Evolutionary conservation across 2,329 filamentous ascomycete genomes (phyloP).

Genomic region (Curvularia lunata): DNA sequence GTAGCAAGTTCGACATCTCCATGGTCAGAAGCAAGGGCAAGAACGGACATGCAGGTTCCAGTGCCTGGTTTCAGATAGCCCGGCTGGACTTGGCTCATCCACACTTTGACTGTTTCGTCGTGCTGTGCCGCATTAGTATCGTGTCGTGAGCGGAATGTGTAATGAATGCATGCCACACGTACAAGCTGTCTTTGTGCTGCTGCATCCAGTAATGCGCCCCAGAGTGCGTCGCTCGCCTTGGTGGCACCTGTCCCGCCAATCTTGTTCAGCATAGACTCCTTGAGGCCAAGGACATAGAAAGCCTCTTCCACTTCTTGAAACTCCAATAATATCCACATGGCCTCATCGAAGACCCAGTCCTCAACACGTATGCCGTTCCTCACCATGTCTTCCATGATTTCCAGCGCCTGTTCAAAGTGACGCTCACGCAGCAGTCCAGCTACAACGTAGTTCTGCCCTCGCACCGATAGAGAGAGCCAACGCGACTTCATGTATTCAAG

Average conservation of each 20-base stretch:
- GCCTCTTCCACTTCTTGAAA: constrained; percentile 79
- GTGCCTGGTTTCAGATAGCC: constrained; percentile 68
- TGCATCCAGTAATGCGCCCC: constrained; percentile 76
- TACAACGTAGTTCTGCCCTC: constrained; percentile 70
- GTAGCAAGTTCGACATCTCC: constrained; percentile 73
- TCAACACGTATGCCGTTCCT: constrained; percentile 62
- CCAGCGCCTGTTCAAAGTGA: constrained; percentile 80
- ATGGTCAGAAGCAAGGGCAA: constrained; percentile 73
- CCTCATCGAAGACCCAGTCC: constrained; percentile 78
- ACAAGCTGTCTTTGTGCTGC: constrained; percentile 69
- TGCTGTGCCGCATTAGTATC: constrained; percentile 53
- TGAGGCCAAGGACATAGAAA: constrained; percentile 65
- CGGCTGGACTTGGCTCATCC: constrained; percentile 69
- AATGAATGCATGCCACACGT: constrained; percentile 16
- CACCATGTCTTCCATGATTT: constrained; percentile 71
- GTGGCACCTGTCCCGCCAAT: constrained; percentile 28
- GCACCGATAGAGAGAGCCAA: constrained; percentile 70
- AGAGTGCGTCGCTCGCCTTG: constrained; percentile 62
- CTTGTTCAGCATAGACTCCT: constrained; percentile 35
- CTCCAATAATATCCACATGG: constrained; percentile 75
- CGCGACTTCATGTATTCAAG: constrained; percentile 74
- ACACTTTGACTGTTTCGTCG: constrained; percentile 70
- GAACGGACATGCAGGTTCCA: constrained; percentile 69
- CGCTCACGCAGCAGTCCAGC: constrained; percentile 79
- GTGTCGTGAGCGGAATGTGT: not conserved